Evolutionary conservation across 371 early-diverging fungal species (phyloP), one percentile per base, ranked within the genome.

Genomic region (Blakeslea trispora): DNA sequence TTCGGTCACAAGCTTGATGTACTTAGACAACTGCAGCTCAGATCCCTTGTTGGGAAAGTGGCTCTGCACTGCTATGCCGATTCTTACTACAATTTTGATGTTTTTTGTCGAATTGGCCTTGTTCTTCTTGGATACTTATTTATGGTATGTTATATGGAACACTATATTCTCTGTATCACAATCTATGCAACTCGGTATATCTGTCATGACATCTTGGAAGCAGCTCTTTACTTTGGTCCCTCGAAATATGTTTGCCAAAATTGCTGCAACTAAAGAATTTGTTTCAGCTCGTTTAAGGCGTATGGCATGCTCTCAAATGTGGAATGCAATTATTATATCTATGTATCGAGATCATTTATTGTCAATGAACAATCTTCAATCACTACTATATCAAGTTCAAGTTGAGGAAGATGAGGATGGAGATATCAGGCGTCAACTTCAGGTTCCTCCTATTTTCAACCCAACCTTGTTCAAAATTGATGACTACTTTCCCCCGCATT

Each of bases 121-220:
- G 31, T 94, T 90, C 77, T 93, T 94, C 70, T 72, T 94, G 64
- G 94, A 94, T 47, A 92, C 94, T 0, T 95, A 94, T 57, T 78
- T 95, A 44, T 95, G 95, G 95, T 95, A 91, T 64, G 89, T 92
- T 10, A 86, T 92, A 28, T 91, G 91, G 88, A 91, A 81, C 67
- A 87, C 89, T 2, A 66, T 91, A 32, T 90, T 92, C 49, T 90
- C 91, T 0, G 89, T 93, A 17, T 81, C 82, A 11, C 87, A 86
- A 47, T 83, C 93, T 0, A 88, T 94, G 62, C 81, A 85, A 17
- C 75, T 88, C 28, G 94, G 92, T 9, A 81, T 91, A 22, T 93
- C 93, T 2, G 85, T 93, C 62, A 88, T 91, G 86, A 83, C 91
- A 0, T 91, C 94, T 1, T 92, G 93, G 93, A 75, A 85, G 48